These are phyloP conservation scores for Amanita inopinata DNA, from an alignment of 768 basidiomycete genomes.

Conservation along the genomic window DNA sequence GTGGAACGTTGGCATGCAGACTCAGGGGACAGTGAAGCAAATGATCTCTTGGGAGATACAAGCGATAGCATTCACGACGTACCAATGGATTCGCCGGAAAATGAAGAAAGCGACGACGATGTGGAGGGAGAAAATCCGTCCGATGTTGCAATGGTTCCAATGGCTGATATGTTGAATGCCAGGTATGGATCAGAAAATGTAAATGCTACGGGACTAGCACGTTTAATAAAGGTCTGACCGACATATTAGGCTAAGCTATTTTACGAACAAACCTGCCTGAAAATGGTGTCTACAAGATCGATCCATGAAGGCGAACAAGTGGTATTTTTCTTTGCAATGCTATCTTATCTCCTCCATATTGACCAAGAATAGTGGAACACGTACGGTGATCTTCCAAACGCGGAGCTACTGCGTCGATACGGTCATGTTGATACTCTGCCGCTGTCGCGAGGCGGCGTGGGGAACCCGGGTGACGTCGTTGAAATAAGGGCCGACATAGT, in stretches of 20 bases:
- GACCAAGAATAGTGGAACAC: slow-evolving; percentile 70
- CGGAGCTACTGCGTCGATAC: slow-evolving; percentile 88
- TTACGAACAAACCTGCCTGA: slow-evolving; percentile 59
- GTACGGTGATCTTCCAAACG: slow-evolving; percentile 88
- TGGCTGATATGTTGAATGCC: slow-evolving; percentile 96
- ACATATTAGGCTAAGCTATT: slow-evolving; percentile 73
- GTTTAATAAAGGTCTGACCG: neutral
- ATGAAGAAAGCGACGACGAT: slow-evolving; percentile 28
- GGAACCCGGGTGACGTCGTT: slow-evolving; percentile 75
- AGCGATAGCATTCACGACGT: slow-evolving; percentile 14
- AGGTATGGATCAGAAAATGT: slow-evolving; percentile 80
- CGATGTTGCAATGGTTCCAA: slow-evolving; percentile 85
- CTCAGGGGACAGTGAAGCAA: slow-evolving; percentile 19
- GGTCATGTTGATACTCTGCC: slow-evolving; percentile 82
- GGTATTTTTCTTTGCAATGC: slow-evolving; percentile 33
- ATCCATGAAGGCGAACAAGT: slow-evolving; percentile 83
- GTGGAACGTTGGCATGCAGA: slow-evolving; percentile 57
- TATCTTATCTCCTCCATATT: slow-evolving; percentile 8
- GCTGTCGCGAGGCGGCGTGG: slow-evolving; percentile 35
- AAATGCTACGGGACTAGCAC: slow-evolving; percentile 16
- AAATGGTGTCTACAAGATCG: slow-evolving; percentile 71
- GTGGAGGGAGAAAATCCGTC: slow-evolving; percentile 35
- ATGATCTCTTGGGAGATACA: slow-evolving; percentile 12
- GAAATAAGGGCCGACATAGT: slow-evolving; percentile 69
- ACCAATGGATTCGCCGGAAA: slow-evolving; percentile 10